phyloP scores from a whole-genome alignment of 2,329 filamentous ascomycete species.

The Mariannaea elegans region DNA sequence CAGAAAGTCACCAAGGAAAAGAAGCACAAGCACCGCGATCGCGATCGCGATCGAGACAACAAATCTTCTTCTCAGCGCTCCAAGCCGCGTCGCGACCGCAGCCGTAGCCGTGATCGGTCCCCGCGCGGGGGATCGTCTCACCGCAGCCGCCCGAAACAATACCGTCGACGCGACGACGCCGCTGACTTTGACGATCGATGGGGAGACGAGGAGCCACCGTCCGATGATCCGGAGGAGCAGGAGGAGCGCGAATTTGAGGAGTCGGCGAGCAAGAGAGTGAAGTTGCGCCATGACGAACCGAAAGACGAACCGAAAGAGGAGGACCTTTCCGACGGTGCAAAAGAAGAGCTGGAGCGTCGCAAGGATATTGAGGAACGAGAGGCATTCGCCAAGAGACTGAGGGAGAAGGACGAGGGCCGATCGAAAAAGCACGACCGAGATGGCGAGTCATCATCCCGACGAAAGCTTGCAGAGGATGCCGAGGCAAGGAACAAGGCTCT shows the following conservation, averaged over 20 bases:
- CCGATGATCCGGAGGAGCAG: conserved; percentile 52
- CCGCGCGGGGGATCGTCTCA: conserved; percentile 36
- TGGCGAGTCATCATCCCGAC: conserved; percentile 65
- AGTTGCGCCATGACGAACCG: conserved; percentile 69
- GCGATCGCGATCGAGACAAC: conserved; percentile 49
- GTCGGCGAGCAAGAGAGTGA: conserved; percentile 75
- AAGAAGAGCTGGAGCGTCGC: conserved; percentile 65
- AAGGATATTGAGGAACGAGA: conserved; percentile 79
- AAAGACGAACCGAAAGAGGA: conserved; percentile 46
- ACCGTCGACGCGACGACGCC: conserved; percentile 52
- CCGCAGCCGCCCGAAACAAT: conserved; percentile 50
- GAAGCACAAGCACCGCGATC: conserved; percentile 54
- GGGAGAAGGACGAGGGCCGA: conserved; percentile 74
- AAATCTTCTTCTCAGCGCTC: conserved; percentile 39
- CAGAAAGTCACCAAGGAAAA: conserved; percentile 61
- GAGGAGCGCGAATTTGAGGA: conserved; percentile 70
- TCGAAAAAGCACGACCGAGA: conserved; percentile 73
- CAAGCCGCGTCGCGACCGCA: conserved; percentile 41
- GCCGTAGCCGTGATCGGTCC: conserved; percentile 47
- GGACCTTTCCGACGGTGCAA: conserved; percentile 68
- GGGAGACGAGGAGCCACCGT: conserved; percentile 76
- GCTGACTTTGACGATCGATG: conserved; percentile 78
- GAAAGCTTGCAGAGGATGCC: conserved; percentile 62
- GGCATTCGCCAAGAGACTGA: conserved; percentile 80
- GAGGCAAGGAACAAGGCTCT: conserved; percentile 75